phyloP scores from a whole-genome alignment of 2,329 filamentous ascomycete genomes.

The Nemania serpens region DNA sequence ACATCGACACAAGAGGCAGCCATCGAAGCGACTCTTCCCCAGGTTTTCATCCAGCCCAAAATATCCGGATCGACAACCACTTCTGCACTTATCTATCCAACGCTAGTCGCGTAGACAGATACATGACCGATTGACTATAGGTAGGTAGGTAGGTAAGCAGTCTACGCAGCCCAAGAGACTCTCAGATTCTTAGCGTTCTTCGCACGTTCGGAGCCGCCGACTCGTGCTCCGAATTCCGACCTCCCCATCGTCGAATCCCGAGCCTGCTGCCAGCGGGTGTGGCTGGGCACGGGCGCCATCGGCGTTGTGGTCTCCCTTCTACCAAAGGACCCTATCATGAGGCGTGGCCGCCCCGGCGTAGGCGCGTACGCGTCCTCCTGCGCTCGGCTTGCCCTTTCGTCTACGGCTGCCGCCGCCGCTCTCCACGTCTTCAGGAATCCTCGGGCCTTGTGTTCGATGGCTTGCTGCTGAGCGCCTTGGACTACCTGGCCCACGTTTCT shows the following conservation, averaged over 20 bases:
- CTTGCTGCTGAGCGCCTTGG: conserved; percentile 34
- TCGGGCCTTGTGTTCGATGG: conserved; percentile 29
- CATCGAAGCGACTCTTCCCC: too few relatives aligned
- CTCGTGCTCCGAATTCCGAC: conserved; percentile 33
- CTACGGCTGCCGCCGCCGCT: conserved; percentile 23
- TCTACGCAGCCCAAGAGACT: conserved; percentile 40
- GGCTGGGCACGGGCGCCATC: conserved; percentile 38
- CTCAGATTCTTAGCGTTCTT: conserved; percentile 36
- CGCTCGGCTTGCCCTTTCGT: conserved; percentile 15
- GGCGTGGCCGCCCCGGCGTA: conserved; percentile 40
- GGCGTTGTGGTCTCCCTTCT: conserved; percentile 40
- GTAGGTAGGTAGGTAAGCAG: neutral
- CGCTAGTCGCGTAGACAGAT: too few relatives aligned
- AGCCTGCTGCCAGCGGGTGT: conserved; percentile 32
- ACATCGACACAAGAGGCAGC: too few relatives aligned
- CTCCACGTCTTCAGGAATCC: conserved; percentile 35
- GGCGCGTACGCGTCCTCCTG: conserved; percentile 35
- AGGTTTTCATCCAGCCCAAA: too few relatives aligned
- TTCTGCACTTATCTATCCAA: too few relatives aligned
- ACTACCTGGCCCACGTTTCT: conserved; percentile 33
- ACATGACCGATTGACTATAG: too few relatives aligned
- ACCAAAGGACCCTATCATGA: conserved; percentile 37
- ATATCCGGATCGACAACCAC: too few relatives aligned
- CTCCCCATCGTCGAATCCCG: conserved; percentile 35
- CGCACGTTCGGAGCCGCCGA: conserved; percentile 28